Evolutionary conservation across 257 asterid genomes (phyloP).

Genomic region (Fraxinus anomala): DNA sequence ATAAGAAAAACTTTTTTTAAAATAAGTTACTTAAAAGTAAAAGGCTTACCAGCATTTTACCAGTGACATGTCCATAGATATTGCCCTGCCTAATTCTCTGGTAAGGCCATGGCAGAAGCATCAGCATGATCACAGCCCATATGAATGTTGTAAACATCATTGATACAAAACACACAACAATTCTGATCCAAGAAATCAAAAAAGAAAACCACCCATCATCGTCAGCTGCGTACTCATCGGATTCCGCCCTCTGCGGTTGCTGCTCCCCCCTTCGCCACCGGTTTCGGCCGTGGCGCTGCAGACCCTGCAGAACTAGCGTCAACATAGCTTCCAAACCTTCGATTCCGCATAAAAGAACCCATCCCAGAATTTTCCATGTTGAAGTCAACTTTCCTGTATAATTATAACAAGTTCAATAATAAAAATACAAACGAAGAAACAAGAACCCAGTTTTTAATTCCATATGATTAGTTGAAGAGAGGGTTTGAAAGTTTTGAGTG

Average conservation of each 20-base stretch:
- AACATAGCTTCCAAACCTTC: constrained; percentile 38
- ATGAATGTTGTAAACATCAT: constrained; percentile 44
- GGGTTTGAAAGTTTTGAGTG: not conserved
- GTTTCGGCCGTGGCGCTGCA: constrained; percentile 2
- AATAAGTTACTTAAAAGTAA: not conserved
- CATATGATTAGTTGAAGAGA: not conserved
- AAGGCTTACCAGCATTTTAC: constrained; percentile 42
- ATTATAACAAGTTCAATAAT: not conserved
- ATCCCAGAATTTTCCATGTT: constrained; percentile 38
- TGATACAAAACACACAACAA: constrained; percentile 37
- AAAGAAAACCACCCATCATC: constrained; percentile 35
- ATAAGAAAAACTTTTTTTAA: too few species aligned
- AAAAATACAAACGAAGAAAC: not conserved
- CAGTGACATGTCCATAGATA: constrained; percentile 51
- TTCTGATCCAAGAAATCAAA: constrained; percentile 45
- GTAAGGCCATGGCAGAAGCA: constrained; percentile 54
- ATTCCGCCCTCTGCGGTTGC: constrained; percentile 2
- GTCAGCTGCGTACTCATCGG: constrained; percentile 15
- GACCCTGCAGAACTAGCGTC: constrained; percentile 23
- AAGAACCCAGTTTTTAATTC: not conserved
- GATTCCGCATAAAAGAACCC: constrained; percentile 28
- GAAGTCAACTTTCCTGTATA: constrained; percentile 9
- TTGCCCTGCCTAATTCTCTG: constrained; percentile 54
- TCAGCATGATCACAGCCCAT: constrained; percentile 47
- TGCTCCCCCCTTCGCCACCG: constrained; percentile 16